Evolutionary conservation across 177 flowering plant species (phyloP), one percentile per base, ranked within the genome.

Genomic region (Vitis hybrid): DNA sequence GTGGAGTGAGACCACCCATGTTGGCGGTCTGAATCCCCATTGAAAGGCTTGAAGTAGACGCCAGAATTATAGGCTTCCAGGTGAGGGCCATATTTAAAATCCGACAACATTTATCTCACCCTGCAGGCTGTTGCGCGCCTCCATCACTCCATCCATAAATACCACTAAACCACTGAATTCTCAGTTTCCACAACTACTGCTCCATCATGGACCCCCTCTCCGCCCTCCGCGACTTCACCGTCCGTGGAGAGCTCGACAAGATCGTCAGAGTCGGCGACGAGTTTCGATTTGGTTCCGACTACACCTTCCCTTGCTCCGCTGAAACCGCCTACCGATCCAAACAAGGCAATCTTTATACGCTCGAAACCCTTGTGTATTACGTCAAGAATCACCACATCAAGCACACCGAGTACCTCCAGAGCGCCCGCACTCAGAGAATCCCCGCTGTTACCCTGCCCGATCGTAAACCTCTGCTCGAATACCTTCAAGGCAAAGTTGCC

Each of bases 261-360:
- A 88, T 93, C 76, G 78, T 80, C 70, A 84, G 86, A 54, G 74
- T 78, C 72, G 79, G 80, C 73, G 88, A 87, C 74, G 92, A 89
- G 57, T 89, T 84, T 80, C 93, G 88, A 1, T 95, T 95, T 83
- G 90, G 85, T 65, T 57, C 78, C 50, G 89, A 85, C 49, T 93
- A 86, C 84, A 3, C 82, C 66, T 95, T 95, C 83, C 95, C 97
- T 0, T 81, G 86, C 82, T 51, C 82, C 13, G 72, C 76, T 61
- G 87, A 84, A 59, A 91, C 98, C 6, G 89, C 97, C 7, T 93
- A 85, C 78, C 83, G 94, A 17, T 93, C 99, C 54, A 93, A 90
- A 72, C 89, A 84, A 66, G 95, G 90, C 26, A 86, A 80, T 66
- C 87, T 87, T 75, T 95, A 93, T 78, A 88, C 98, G 11, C 91